Base-by-base conservation (phyloP, 257 asterid species). In the Capsicum rhomboideum region DNA sequence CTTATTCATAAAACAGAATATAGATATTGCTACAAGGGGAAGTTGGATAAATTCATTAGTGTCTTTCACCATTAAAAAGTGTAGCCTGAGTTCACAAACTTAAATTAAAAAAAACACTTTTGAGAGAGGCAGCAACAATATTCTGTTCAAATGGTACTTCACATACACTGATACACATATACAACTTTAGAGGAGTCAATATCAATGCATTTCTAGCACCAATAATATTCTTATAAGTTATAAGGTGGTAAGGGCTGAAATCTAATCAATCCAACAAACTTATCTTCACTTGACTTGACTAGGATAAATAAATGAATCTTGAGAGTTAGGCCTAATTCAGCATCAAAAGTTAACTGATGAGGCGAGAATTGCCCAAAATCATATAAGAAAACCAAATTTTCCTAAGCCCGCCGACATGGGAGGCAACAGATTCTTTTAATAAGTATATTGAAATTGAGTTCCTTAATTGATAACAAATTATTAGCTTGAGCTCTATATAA, bases 361-460 rank as follows among this genome's bases (percentile, higher is more conserved):
- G n/a, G 21, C 9, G 10, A 8, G 0, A 0, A n/a, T 56, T 56
- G 2, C 1, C 0, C 0, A n/a, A 20, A 9, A 56, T 6, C n/a
- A 9, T 56, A n/a, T 56, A 56, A 56, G 6, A 9, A 56, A 56
- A 3, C 13, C 64, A 56, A 56, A 8, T 56, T 56, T 20, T 20
- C 6, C 64, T 58, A 40, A 40, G 44, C 44, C 44, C 8, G 5
- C 44, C 44, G 9, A 40, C 5, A 6, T 40, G 44, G 5, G 44
- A 40, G 7, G 4, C 44, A 40, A 40, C 44, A 40, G 23, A 50
- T 12, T 50, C 17, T 12, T 55, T 6, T 18, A 18, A 6, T 8
- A 67, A 31, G 77, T 67, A 17, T 3, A 66, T 31, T 16, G 23
- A 31, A 6, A 29, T 29, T 66, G 46, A 66, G 40, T 46, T 66